Evolutionary conservation across 2,329 filamentous ascomycete species (phyloP), one percentile per base, ranked within the genome.

Genomic region (Colletotrichum eleusines): DNA sequence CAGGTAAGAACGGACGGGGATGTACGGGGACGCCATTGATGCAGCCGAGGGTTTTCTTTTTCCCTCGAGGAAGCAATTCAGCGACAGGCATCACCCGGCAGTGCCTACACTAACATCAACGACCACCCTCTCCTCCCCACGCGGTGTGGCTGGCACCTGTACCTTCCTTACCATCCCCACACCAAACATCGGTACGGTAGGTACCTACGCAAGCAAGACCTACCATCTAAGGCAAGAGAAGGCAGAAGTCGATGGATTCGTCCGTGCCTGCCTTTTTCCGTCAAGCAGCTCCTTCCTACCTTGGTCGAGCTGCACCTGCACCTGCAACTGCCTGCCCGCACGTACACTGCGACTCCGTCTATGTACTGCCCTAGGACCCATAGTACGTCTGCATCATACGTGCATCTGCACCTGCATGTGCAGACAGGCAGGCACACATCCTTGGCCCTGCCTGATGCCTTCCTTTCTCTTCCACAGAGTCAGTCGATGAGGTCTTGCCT

Each of bases 31-130:
- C 31, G 42, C 44, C 42, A 23, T 50, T 50, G 18, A 38, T 44
- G 44, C 46, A 51, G 33, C 44, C 59, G 42, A 51, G 23, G 20
- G 16, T 42, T 68, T 68, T 58, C 64, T 71, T 71, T 71, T 68
- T 54, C 51, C 68, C 68, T 50, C 60, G 46, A 58, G 66, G 26
- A 64, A 51, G 28, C 23, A 31, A 28, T 28, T 20, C 48, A 12
- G 28, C 54, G 44, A 14, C 28, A 60, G 44, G 33, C 42, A 55
- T 54, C 40, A 46, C 59, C 53, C 62, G 54, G 53, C 64, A 50
- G 23, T 33, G 7, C 31, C 31, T n/a, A n/a, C 50, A 53, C 6
- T 38, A 38, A 8, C 50, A 63, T 9, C 60, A 12, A 44, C 26
- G 46, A 18, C 50, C 18, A 16, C 31, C 16, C n/a, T n/a, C 50